A percentile compares a stretch with the other conserved stretches of the same genome.
phyloP scores from a whole-genome alignment of 1,139 yeast genomes.

The Wickerhamiella pararugosa region DNA sequence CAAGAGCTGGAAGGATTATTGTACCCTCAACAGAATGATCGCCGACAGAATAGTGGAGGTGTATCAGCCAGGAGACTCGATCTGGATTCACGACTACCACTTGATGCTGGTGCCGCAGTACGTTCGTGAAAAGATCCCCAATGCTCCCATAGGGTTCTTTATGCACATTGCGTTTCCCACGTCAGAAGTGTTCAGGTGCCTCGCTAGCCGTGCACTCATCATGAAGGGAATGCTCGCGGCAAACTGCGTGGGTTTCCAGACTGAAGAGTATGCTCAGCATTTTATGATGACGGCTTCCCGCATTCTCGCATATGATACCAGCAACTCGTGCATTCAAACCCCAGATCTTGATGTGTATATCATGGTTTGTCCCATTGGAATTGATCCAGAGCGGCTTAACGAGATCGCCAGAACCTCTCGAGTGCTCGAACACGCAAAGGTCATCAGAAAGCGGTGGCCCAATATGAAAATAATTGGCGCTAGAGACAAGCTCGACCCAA shows the following conservation, averaged over 20 bases:
- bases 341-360: slow-evolving; percentile 55
- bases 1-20: slow-evolving; percentile 97
- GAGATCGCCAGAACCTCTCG: slow-evolving; percentile 32
- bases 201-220: slow-evolving; percentile 70
- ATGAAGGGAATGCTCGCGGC: slow-evolving; percentile 82
- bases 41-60: slow-evolving; percentile 58
- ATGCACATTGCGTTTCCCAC: slow-evolving; percentile 93
- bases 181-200: slow-evolving; percentile 85
- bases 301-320: slow-evolving; percentile 66
- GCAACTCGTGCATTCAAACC: slow-evolving; percentile 55
- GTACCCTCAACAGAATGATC: slow-evolving; percentile 77
- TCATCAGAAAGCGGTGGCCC: slow-evolving; percentile 69
- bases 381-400: slow-evolving; percentile 52
- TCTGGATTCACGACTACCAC: slow-evolving; percentile 98
- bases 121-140: slow-evolving; percentile 61
- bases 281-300: slow-evolving; percentile 84
- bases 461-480: slow-evolving; percentile 58
- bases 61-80: slow-evolving; percentile 69
- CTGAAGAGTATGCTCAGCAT: slow-evolving; percentile 84
- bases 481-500: slow-evolving; percentile 74
- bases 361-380: slow-evolving; percentile 69
- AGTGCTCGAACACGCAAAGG: slow-evolving; percentile 53
- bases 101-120: slow-evolving; percentile 87
- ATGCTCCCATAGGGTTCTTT: slow-evolving; percentile 82
- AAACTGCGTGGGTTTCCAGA: slow-evolving; percentile 76